Base-by-base conservation (phyloP, 352 stramenopile species). In the Phytophthora crassamura region DNA sequence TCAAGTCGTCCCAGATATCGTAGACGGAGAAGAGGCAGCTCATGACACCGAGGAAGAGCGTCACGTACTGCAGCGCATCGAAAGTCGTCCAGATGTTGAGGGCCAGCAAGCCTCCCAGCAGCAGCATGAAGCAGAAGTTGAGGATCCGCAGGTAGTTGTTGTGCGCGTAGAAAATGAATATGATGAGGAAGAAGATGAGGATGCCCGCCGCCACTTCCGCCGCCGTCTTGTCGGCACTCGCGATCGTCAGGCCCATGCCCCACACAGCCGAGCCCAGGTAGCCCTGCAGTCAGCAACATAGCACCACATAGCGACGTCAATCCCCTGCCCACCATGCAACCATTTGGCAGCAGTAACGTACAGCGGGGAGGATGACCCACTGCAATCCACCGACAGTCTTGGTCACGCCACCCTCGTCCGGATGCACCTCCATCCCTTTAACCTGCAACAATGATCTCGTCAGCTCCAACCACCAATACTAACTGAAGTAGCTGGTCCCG, bases 11-110 rank as follows among this genome's bases (percentile, higher is more conserved):
- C 78, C 85, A 96, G 48, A 96, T 96, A 67, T 97, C 89, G 66
- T 97, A 97, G 59, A 97, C 88, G 22, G 88, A 94, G 67, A 96
- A 97, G 55, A 95, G 82, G 54, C 89, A 94, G 79, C 86, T 95
- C 89, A 97, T 97, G 77, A 95, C 88, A 38, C 89, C 89, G 15
- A 97, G 58, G 51, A 97, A 94, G 51, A 97, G 86, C 54, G 87
- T 91, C 64, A 95, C 74, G 72, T 94, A 97, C 58, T 87, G 85
- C 42, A 95, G 69, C 8, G 81, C 77, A 39, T 94, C 64, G 64
- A 86, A 81, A 4, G 75, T 64, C 1, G 85, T 93, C 46, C 67
- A 68, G 45, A 93, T 70, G 48, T 92, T 88, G 47, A 94, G 61
- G 18, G 84, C 86, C 46, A 95, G 60, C 36, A 96, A 69, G 2